Evolutionary conservation across 805 yeast species (phyloP).

Genomic region (Wickerhamiella sergipiensis): DNA sequence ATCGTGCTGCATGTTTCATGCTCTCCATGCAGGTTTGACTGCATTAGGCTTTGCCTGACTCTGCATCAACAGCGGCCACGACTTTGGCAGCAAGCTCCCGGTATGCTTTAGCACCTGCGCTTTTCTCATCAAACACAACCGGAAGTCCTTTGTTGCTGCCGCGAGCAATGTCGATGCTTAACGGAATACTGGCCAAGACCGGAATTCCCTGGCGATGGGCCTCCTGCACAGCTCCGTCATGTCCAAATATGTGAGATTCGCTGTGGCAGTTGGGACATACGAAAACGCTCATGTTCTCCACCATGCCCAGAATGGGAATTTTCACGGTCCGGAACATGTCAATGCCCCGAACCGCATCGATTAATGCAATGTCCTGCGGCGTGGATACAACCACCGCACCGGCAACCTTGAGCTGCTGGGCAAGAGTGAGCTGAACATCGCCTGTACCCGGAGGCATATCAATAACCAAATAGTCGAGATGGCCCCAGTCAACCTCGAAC

Average conservation of each 20-base stretch:
- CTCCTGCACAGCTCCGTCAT: conserved; percentile 43
- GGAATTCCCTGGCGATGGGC: conserved; percentile 35
- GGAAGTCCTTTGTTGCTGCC: not conserved
- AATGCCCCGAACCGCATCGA: conserved; percentile 70
- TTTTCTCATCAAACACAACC: not conserved
- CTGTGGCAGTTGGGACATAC: conserved; percentile 65
- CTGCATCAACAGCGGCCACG: not conserved
- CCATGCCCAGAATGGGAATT: conserved; percentile 62
- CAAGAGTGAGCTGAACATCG: conserved; percentile 70
- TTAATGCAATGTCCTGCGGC: conserved; percentile 72
- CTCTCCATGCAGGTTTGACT: not conserved
- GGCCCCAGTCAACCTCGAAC: conserved; percentile 67
- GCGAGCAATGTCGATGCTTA: conserved; percentile 42
- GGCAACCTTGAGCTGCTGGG: conserved; percentile 60
- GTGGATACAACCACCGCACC: conserved; percentile 78
- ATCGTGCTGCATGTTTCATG: not conserved
- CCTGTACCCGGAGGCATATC: conserved; percentile 94
- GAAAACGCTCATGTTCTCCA: conserved; percentile 71
- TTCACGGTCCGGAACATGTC: conserved; percentile 61
- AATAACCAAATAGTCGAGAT: conserved; percentile 51
- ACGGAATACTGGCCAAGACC: conserved; percentile 54
- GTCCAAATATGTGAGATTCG: conserved; percentile 62
- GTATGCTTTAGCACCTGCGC: conserved; percentile 1
- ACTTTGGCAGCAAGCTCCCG: not conserved
- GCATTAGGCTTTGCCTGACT: not conserved